Evolutionary conservation across 1,284 basidiomycete species (phyloP).

Genomic region (Microbotryum lychnidis-dioicae): DNA sequence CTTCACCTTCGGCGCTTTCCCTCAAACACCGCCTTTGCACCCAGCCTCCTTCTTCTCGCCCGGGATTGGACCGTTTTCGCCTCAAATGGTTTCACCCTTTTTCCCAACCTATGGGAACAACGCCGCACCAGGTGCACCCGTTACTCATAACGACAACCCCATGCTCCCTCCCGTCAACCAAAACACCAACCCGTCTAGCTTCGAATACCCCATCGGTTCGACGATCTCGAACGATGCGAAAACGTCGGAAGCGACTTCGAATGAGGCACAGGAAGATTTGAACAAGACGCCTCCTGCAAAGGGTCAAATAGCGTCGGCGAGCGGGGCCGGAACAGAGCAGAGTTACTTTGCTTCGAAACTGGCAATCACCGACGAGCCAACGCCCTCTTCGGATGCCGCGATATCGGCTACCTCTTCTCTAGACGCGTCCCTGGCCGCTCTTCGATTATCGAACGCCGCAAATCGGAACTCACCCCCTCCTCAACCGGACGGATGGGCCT

Average conservation of each 20-base stretch:
- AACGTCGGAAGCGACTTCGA: background rate
- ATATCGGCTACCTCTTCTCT: background rate
- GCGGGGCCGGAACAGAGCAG: background rate
- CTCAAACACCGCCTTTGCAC: constrained; percentile 42
- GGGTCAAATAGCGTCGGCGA: background rate
- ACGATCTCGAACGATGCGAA: background rate
- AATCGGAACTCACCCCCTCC: background rate
- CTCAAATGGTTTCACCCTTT: constrained; percentile 27
- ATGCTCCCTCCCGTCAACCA: constrained; percentile 16
- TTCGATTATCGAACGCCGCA: background rate
- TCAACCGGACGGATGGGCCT: too few relatives aligned
- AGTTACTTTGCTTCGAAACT: constrained; percentile 16
- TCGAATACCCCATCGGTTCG: background rate
- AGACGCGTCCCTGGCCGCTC: background rate
- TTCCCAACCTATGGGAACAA: constrained; percentile 11
- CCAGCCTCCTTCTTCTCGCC: constrained; percentile 40
- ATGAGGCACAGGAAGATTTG: background rate
- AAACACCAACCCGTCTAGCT: background rate
- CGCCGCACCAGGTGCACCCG: constrained; percentile 10
- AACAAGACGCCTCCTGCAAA: background rate
- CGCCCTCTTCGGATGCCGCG: background rate
- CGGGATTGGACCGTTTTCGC: constrained; percentile 34
- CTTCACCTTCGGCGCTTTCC: constrained; percentile 41
- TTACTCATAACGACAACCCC: constrained; percentile 15
- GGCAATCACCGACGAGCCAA: background rate